Conservation (phyloP, 495 filamentous ascomycete species). For the Lepraria neglecta region DNA sequence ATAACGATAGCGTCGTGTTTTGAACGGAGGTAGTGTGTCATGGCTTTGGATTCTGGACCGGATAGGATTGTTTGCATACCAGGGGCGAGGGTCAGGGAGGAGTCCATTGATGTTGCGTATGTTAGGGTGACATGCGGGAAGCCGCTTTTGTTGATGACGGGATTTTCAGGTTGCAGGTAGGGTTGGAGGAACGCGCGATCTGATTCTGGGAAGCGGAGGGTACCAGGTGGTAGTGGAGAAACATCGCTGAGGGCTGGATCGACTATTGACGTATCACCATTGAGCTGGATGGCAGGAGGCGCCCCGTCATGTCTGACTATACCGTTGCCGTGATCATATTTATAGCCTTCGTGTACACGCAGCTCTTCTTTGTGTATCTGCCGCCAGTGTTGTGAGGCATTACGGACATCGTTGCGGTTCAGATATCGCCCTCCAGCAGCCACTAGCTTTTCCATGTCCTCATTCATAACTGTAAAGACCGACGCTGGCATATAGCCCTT, state of each 20-base stretch:
- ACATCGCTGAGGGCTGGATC: slow-evolving; percentile 23
- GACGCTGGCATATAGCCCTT: slow-evolving; percentile 51
- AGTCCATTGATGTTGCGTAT: slow-evolving; percentile 86
- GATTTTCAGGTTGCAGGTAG: slow-evolving; percentile 39
- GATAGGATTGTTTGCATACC: slow-evolving; percentile 74
- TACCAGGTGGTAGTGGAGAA: slow-evolving; percentile 37
- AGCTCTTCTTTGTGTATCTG: slow-evolving; percentile 45
- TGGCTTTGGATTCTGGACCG: slow-evolving; percentile 71
- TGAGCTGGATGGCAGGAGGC: slow-evolving; percentile 21
- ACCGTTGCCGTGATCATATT: slow-evolving; percentile 47
- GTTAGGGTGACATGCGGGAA: slow-evolving; percentile 64
- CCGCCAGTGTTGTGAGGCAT: slow-evolving; percentile 48
- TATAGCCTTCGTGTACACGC: slow-evolving; percentile 46
- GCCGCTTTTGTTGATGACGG: slow-evolving; percentile 31
- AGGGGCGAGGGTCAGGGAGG: slow-evolving; percentile 63
- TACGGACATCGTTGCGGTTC: slow-evolving; percentile 48
- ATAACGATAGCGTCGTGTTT: slow-evolving; percentile 79
- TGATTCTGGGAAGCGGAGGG: slow-evolving; percentile 42
- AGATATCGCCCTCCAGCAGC: slow-evolving; percentile 47
- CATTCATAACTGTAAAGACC: slow-evolving; percentile 46
- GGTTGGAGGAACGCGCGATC: slow-evolving; percentile 42
- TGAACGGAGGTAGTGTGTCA: slow-evolving; percentile 85
- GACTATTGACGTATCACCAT: slow-evolving; percentile 19
- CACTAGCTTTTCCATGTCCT: slow-evolving; percentile 41
- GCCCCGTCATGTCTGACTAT: slow-evolving; percentile 37